A percentile compares a stretch with the other conserved stretches of the same genome.
phyloP scores from a whole-genome alignment of 2,329 filamentous ascomycete genomes.

The Alternaria sp. region DNA sequence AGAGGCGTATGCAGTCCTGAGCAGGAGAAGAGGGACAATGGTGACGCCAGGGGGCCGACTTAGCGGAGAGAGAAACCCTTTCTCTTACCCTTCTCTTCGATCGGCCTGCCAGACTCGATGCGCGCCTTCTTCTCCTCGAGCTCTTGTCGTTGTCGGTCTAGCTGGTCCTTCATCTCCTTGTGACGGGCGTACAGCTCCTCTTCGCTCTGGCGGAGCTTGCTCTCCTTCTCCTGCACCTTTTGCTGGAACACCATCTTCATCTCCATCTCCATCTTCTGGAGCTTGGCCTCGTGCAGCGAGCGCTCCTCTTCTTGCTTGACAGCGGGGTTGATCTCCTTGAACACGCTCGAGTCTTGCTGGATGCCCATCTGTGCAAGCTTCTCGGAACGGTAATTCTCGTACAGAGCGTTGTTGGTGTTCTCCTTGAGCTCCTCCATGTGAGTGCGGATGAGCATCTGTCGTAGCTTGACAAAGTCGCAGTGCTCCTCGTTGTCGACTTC shows the following conservation, averaged over 20 bases:
- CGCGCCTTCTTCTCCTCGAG: constrained; percentile 98
- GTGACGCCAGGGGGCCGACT: constrained; percentile 28
- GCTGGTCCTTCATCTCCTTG: constrained; percentile 99
- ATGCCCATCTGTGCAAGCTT: constrained; percentile 99
- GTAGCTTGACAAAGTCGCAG: constrained; percentile 99
- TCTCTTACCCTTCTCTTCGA: constrained; percentile 98
- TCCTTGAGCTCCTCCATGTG: constrained; percentile 99
- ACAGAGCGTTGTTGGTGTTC: constrained; percentile 98
- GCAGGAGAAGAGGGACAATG: constrained; percentile 21
- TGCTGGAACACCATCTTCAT: constrained; percentile 99
- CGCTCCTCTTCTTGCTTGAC: constrained; percentile 99
- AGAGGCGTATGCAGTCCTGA: constrained; percentile 39
- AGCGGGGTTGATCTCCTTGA: constrained; percentile 99
- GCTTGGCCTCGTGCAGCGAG: constrained; percentile 97
- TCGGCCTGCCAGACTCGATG: constrained; percentile 90
- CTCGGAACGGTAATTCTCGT: constrained; percentile 99
- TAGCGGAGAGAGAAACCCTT: constrained; percentile 99
- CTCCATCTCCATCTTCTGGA: constrained; percentile 99
- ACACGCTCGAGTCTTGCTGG: constrained; percentile 96
- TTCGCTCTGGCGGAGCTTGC: constrained; percentile 99
- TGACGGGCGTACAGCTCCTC: constrained; percentile 98
- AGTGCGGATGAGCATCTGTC: constrained; percentile 99
- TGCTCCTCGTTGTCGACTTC: constrained; percentile 99
- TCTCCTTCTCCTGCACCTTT: constrained; percentile 99
- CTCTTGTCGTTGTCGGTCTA: constrained; percentile 92